Evolutionary conservation across 2,329 filamentous ascomycete genomes (phyloP).

Genomic region (Ceratocystis huliohia): DNA sequence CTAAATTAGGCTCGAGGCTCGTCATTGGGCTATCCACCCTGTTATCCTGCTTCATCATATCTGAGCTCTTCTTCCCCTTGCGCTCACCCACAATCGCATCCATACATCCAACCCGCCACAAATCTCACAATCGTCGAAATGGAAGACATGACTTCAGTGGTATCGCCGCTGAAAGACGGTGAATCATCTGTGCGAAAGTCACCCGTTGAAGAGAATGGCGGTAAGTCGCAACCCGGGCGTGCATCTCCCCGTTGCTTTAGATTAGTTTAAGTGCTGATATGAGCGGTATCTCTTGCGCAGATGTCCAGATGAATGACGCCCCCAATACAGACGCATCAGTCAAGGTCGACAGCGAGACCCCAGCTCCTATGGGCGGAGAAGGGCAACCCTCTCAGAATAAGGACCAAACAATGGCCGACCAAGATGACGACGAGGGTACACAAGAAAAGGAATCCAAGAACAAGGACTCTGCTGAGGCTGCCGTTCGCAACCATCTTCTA

Average conservation of each 20-base stretch:
- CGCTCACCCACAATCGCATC: background rate
- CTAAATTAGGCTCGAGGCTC: background rate
- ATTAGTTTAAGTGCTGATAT: background rate
- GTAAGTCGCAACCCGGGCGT: conserved; percentile 12
- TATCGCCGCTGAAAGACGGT: conserved; percentile 10
- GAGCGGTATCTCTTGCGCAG: conserved; percentile 28
- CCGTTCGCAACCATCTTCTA: conserved; percentile 82
- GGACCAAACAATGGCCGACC: conserved; percentile 38
- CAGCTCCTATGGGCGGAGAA: conserved; percentile 57
- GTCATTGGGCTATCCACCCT: background rate
- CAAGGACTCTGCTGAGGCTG: conserved; percentile 70
- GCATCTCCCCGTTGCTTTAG: background rate
- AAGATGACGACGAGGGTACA: conserved; percentile 37
- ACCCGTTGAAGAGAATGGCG: conserved; percentile 19
- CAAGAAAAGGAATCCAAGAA: conserved; percentile 50
- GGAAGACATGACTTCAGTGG: conserved; percentile 12
- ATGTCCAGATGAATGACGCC: conserved; percentile 51
- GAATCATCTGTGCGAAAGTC: conserved; percentile 1
- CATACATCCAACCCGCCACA: background rate
- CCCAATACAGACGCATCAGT: conserved; percentile 36
- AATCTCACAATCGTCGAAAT: conserved; percentile 6
- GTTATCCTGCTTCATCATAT: background rate
- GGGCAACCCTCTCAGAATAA: conserved; percentile 29
- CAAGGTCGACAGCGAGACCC: conserved; percentile 49
- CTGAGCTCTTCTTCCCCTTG: conserved; percentile 1